A percentile compares a stretch with the other conserved stretches of the same genome.
Evolutionary conservation across 257 asterid genomes (phyloP).

Genomic region (Solanum piurae): DNA sequence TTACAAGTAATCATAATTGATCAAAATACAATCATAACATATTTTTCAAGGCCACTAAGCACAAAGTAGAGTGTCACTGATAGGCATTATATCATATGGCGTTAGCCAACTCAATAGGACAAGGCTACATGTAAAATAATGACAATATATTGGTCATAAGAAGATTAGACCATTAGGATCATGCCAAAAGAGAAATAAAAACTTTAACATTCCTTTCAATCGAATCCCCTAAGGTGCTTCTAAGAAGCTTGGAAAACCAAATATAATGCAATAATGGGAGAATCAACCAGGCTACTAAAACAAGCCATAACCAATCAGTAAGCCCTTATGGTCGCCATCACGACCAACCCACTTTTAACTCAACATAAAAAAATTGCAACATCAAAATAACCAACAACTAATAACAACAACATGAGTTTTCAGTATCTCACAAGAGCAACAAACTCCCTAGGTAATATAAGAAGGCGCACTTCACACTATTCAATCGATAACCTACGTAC

Average conservation of each 20-base stretch:
- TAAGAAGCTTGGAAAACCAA: background rate
- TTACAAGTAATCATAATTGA: background rate
- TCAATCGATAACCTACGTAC: too few relatives aligned
- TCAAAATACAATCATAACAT: background rate
- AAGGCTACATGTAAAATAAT: background rate
- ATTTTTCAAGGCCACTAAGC: background rate
- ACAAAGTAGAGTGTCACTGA: background rate
- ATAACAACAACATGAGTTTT: too few relatives aligned
- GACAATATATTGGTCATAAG: background rate
- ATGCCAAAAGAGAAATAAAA: background rate
- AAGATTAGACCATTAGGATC: background rate
- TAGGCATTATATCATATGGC: background rate
- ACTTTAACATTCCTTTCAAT: background rate
- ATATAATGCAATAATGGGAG: background rate
- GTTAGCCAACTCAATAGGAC: background rate
- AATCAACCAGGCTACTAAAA: background rate
- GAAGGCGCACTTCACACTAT: too few relatives aligned
- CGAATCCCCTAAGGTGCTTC: background rate
- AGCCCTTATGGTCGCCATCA: background rate
- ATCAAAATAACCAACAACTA: too few relatives aligned
- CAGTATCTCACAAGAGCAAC: too few relatives aligned
- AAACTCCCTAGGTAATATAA: too few relatives aligned
- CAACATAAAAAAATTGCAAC: too few relatives aligned
- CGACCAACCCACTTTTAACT: too few relatives aligned
- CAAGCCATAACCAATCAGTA: background rate